Conservation (phyloP, 169 alveolate genomes). For the Plasmodium falciparum region DNA sequence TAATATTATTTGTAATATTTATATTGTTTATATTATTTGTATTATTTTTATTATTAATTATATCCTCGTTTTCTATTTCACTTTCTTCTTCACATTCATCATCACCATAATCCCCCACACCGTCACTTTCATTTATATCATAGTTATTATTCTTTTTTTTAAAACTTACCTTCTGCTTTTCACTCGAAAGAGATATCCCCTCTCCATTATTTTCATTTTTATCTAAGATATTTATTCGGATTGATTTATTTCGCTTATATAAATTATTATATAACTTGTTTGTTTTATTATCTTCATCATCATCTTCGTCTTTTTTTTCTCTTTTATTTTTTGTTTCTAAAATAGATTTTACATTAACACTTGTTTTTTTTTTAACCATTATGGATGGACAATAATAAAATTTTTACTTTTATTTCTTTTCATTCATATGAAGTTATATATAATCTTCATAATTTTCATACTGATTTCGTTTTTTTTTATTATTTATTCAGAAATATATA, state of each 20-base stretch:
- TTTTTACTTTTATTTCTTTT: too few relatives aligned
- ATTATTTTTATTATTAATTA: not conserved
- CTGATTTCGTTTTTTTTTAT: too few relatives aligned
- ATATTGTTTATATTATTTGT: not conserved
- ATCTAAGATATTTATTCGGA: not conserved
- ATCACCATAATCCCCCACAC: not conserved
- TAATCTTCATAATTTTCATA: too few relatives aligned
- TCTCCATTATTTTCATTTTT: slow-evolving; percentile 14
- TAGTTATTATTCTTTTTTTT: not conserved
- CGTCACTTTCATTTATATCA: slow-evolving; percentile 4
- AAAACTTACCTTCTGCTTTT: not conserved
- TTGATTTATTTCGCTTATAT: slow-evolving; percentile 7
- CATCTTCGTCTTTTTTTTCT: slow-evolving; percentile 34
- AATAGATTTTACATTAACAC: slow-evolving; percentile 22
- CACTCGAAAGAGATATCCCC: not conserved
- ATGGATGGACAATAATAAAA: not conserved
- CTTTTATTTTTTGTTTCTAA: slow-evolving; percentile 48
- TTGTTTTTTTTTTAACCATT: slow-evolving; percentile 50
- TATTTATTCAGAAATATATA: too few relatives aligned
- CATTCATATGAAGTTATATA: too few relatives aligned
- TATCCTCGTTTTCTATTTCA: not conserved
- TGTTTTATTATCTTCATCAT: slow-evolving; percentile 34
- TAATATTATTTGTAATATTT: too few relatives aligned
- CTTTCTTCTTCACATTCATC: not conserved
- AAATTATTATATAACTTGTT: not conserved